Evolutionary conservation across 2,329 filamentous ascomycete genomes (phyloP).

Genomic region (Leptographium lundbergii): DNA sequence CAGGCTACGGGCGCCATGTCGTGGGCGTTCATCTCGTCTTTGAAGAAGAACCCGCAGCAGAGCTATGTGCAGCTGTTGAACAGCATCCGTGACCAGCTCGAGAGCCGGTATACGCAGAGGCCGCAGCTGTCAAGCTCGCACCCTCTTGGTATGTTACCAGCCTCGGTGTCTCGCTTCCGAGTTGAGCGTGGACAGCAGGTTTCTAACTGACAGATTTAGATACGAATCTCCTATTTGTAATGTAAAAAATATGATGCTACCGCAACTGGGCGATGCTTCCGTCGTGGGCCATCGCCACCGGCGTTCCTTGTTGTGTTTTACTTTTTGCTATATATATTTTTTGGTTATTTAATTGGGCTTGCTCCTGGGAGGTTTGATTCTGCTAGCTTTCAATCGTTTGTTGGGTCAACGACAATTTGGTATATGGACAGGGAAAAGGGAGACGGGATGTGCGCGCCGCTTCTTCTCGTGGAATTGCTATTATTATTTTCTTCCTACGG

Average conservation of each 20-base stretch:
- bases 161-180: background rate
- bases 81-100: conserved; percentile 85
- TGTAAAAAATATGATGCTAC: conserved; percentile 26
- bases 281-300: background rate
- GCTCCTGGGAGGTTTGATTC: background rate
- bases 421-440: background rate
- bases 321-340: background rate
- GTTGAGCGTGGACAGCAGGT: conserved; percentile 11
- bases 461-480: background rate
- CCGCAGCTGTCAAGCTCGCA: conserved; percentile 96
- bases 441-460: background rate
- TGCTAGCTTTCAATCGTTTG: background rate
- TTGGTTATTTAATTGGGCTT: background rate
- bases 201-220: conserved; percentile 25
- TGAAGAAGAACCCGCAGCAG: conserved; percentile 96
- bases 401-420: background rate
- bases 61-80: conserved; percentile 96
- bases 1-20: conserved; percentile 97
- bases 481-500: background rate
- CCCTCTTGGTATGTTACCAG: conserved; percentile 61
- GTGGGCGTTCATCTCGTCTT: conserved; percentile 84
- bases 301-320: background rate
- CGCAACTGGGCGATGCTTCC: background rate
- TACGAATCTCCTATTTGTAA: conserved; percentile 50
- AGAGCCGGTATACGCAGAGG: conserved; percentile 83